Evolutionary conservation across 352 stramenopile genomes (phyloP), one percentile per base, ranked within the genome.

Genomic region (Pythium sukuiense): DNA sequence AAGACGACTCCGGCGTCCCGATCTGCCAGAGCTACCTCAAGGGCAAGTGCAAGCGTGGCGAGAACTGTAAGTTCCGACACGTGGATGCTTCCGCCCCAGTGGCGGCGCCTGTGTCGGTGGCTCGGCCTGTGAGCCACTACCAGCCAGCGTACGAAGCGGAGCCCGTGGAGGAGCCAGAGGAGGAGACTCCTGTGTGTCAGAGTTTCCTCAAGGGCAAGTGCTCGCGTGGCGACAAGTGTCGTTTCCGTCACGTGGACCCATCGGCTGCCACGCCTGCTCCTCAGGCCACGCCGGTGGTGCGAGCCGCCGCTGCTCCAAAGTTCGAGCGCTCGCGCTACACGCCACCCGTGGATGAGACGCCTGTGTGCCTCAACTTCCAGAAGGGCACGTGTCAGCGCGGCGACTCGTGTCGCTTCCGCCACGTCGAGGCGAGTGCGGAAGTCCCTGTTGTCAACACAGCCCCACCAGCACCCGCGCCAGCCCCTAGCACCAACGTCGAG

Each of bases 171-270:
- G 37, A 20, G n/a, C 3, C 35, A 13, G 33, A 67, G 16, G 53
- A 56, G 13, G 48, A 70, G 20, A 27, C 62, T 32, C 71, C 71
- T 2, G 53, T 77, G 7, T 77, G 71, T 46, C 46, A 66, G 45
- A 73, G 62, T 18, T 77, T 72, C 30, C 66, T 76, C 33, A 74
- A 77, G 50, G 73, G 73, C 33, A 80, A 77, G 37, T 80, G 73
- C 53, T 77, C 77, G 56, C 73, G 73, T 30, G 73, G 70, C 9
- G 67, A 71, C 20, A 59, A 66, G 37, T 80, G 73, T 43, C 65
- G 63, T 11, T 80, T 76, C 66, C 60, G 59, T 12, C 73, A 79
- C 48, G 54, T 50, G 1, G 57, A 63, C n/a, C 41, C 39, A 2
- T 67, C 33, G 30, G 14, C 29, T 2, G 27, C 16, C 9, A 11